Conservation (phyloP, 345 rosid genomes). For the Adansonia digitata region DNA sequence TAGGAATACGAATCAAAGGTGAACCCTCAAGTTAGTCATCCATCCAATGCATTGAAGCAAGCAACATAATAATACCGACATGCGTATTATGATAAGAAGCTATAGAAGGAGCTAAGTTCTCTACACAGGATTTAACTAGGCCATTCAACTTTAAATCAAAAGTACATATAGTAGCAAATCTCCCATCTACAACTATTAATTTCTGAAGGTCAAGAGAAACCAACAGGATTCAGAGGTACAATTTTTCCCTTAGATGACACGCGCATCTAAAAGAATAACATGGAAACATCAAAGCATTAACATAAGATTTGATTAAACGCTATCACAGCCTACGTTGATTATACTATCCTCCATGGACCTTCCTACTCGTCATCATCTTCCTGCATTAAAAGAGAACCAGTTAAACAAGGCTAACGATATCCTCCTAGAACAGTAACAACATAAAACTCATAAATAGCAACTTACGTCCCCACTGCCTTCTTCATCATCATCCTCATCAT, state of each 20-base stretch:
- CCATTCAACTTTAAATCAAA: slow-evolving; percentile 30
- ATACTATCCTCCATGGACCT: slow-evolving; percentile 19
- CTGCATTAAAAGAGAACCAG: slow-evolving; percentile 30
- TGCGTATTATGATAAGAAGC: no score
- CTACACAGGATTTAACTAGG: slow-evolving; percentile 35
- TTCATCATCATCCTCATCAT: slow-evolving; percentile 69
- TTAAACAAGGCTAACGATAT: not conserved
- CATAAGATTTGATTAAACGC: slow-evolving; percentile 25
- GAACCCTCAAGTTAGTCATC: not conserved
- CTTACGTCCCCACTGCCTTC: slow-evolving; percentile 76
- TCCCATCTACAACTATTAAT: slow-evolving; percentile 42
- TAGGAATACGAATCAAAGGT: not conserved
- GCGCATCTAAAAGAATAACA: slow-evolving; percentile 29
- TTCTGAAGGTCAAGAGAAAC: slow-evolving; percentile 20
- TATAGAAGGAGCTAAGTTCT: not conserved
- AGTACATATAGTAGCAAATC: slow-evolving; percentile 24
- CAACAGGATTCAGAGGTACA: slow-evolving; percentile 27
- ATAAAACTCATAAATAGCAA: not conserved
- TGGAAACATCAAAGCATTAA: slow-evolving; percentile 24
- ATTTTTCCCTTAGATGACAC: slow-evolving; percentile 17
- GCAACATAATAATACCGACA: not conserved
- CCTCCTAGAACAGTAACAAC: not conserved
- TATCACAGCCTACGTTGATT: slow-evolving; percentile 39
- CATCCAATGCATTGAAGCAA: not conserved
- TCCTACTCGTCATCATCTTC: slow-evolving; percentile 78